Evolutionary conservation across 495 filamentous ascomycete genomes (phyloP), one percentile per base, ranked within the genome.

Genomic region (Xylaria intraflava): DNA sequence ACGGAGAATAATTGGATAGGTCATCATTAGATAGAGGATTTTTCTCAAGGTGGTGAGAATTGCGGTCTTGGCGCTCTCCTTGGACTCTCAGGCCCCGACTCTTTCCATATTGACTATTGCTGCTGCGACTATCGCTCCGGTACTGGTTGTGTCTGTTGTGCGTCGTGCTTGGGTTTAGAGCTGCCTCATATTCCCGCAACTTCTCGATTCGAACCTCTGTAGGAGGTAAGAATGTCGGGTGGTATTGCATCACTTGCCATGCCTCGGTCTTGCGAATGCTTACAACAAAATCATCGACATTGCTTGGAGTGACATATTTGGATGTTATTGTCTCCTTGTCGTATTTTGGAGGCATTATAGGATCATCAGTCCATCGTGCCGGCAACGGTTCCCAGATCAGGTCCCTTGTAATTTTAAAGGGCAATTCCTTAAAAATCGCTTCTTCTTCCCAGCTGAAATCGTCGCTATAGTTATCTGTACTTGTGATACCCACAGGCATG

Each of bases 291-390:
- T 75, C 75, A 35, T 73, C 65, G 6, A 69, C 29, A 53, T 78
- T 75, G 12, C 69, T 62, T n/a, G 70, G 66, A 12, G 64, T 70
- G 53, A 78, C 72, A 59, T 69, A 80, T 47, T 64, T 61, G 11
- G 74, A 79, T 33, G 71, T 77, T 49, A 80, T 58, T 33, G 68
- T 65, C 33, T 58, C 68, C 9, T 69, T 69, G 53, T 73, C 65
- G 48, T 73, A 75, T n/a, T 69, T 67, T 1, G 69, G 71, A 2
- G 73, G 69, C 39, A 75, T 72, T 45, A 72, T 74, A 11, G 72
- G 65, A 7, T 66, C 65, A 11, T 75, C 72, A 35, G 65, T 73
- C 51, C 71, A 75, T 26, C 68, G 42, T 30, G 44, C 27, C 35
- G 69, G 62, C 31, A 76, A 59, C 48, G 75, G 70, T 57, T 71